Evolutionary conservation across 495 filamentous ascomycete species (phyloP).

Genomic region (Daldinia childiae): DNA sequence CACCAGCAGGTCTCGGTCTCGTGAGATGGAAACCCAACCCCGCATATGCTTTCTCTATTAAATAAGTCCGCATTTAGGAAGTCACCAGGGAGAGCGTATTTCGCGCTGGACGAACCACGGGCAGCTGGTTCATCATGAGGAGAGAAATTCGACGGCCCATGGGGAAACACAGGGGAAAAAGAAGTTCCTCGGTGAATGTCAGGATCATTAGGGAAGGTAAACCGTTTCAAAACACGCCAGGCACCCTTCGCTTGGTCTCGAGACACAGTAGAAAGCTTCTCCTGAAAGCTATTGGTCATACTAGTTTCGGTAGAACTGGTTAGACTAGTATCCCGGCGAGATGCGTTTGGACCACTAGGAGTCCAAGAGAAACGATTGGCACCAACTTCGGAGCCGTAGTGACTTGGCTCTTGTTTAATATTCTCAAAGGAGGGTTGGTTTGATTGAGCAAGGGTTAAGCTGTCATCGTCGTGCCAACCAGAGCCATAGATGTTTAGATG

Average conservation of each 20-base stretch:
- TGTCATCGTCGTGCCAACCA: slow-evolving; percentile 18
- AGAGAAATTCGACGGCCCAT: slow-evolving; percentile 18
- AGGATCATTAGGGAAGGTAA: slow-evolving; percentile 42
- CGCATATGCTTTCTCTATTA: slow-evolving; percentile 42
- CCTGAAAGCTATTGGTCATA: slow-evolving; percentile 40
- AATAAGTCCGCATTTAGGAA: slow-evolving; percentile 48
- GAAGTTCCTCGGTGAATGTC: slow-evolving; percentile 27
- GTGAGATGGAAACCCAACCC: slow-evolving; percentile 42
- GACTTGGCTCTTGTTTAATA: background rate
- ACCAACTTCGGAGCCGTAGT: slow-evolving; percentile 1
- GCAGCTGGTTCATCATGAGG: background rate
- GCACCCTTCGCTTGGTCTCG: slow-evolving; percentile 39
- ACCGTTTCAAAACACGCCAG: slow-evolving; percentile 46
- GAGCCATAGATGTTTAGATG: background rate
- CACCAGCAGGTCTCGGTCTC: slow-evolving; percentile 53
- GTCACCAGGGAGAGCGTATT: slow-evolving; percentile 50
- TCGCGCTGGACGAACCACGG: slow-evolving; percentile 25
- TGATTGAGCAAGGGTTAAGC: slow-evolving; percentile 35
- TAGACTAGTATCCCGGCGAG: slow-evolving; percentile 41
- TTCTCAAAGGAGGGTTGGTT: slow-evolving; percentile 38
- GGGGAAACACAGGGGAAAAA: slow-evolving; percentile 28
- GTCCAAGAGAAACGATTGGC: slow-evolving; percentile 12
- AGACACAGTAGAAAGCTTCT: slow-evolving; percentile 39
- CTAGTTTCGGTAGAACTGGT: slow-evolving; percentile 47
- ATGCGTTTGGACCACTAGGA: slow-evolving; percentile 5